Conservation (phyloP, 225 moss, liverwort and hornwort genomes). For the Straminergon stramineum region DNA sequence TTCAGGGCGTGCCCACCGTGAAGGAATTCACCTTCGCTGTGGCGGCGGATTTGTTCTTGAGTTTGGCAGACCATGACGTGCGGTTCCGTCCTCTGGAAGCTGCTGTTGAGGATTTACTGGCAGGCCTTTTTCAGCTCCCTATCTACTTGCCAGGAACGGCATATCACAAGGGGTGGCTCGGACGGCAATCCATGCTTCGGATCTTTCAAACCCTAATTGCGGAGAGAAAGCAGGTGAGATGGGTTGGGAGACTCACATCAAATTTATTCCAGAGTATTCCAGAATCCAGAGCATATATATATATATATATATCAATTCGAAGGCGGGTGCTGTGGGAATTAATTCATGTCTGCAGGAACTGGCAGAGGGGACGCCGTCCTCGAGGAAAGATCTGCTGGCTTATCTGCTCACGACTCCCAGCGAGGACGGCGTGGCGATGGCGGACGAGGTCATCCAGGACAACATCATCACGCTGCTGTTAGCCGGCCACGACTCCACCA, state of each 20-base stretch:
- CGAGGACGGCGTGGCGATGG: slow-evolving; percentile 8
- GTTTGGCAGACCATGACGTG: not conserved
- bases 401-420: slow-evolving; percentile 6
- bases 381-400: slow-evolving; percentile 16
- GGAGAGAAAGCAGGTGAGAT: slow-evolving; percentile 9
- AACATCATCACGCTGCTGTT: slow-evolving; percentile 13
- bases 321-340: no score
- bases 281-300: not conserved
- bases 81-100: not conserved
- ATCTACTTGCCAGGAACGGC: slow-evolving; percentile 18
- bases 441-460: slow-evolving; percentile 24
- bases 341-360: slow-evolving; percentile 9
- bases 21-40: slow-evolving; percentile 20
- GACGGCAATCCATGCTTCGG: not conserved
- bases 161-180: not conserved
- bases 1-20: not conserved
- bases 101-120: not conserved
- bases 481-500: slow-evolving; percentile 32
- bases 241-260: not conserved
- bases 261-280: not conserved
- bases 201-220: not conserved
- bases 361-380: not conserved
- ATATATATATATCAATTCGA: not conserved
- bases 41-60: slow-evolving; percentile 5
- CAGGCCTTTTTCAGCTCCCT: not conserved